Evolutionary conservation across 2,329 filamentous ascomycete species (phyloP).

Genomic region (Aspergillus fijiensis): DNA sequence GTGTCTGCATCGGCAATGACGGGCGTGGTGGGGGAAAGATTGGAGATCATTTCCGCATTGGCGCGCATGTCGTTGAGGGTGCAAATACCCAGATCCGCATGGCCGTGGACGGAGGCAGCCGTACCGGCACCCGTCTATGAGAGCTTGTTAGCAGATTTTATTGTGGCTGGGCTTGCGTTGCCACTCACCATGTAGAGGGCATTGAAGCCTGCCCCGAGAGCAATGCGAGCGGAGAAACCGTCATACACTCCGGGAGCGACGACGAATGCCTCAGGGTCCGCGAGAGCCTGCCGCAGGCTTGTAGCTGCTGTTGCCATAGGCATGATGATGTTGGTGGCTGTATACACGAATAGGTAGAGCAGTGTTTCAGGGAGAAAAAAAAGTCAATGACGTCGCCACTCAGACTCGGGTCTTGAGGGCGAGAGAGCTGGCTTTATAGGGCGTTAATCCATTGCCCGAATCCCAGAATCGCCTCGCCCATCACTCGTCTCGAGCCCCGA

Average conservation of each 20-base stretch:
- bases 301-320: constrained; percentile 29
- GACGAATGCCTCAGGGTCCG: constrained; percentile 40
- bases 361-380: not conserved
- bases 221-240: constrained; percentile 51
- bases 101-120: constrained; percentile 49
- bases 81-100: constrained; percentile 53
- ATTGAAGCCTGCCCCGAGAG: constrained; percentile 50
- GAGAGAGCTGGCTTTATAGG: constrained; percentile 1
- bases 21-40: constrained; percentile 49
- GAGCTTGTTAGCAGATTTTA: not conserved
- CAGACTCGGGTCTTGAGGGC: not conserved
- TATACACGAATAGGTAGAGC: not conserved
- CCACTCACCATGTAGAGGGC: constrained; percentile 52
- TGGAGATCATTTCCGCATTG: constrained; percentile 56
- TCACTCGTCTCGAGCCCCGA: not conserved
- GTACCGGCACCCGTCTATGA: constrained; percentile 54
- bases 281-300: constrained; percentile 34
- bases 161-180: not conserved
- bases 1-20: constrained; percentile 58
- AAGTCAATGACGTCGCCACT: not conserved
- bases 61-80: constrained; percentile 54
- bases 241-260: constrained; percentile 53
- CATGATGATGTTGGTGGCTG: constrained; percentile 20
- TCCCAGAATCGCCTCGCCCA: not conserved
- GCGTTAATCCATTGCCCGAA: not conserved